A percentile compares a stretch with the other conserved stretches of the same genome.
These are phyloP conservation scores for Elsinoe perseae DNA, from an alignment of 2,329 filamentous ascomycete species.

Conservation along the genomic window DNA sequence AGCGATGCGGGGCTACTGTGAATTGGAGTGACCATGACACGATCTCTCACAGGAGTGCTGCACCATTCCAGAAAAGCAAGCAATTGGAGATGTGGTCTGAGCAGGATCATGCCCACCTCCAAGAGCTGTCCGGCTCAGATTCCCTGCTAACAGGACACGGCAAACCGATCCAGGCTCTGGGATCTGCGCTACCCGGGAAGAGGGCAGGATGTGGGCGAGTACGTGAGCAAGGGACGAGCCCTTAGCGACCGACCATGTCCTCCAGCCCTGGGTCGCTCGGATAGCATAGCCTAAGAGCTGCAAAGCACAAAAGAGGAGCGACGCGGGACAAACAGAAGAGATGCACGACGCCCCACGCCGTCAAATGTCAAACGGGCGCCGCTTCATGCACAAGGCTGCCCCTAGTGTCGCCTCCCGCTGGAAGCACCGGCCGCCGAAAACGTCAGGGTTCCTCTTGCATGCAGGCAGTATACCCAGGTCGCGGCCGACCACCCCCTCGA, in stretches of 20 bases:
- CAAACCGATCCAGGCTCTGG: background rate
- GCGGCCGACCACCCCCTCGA: conserved; percentile 12
- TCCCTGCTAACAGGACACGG: conserved; percentile 3
- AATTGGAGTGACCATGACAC: background rate
- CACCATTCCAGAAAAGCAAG: conserved; percentile 13
- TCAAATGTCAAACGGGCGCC: conserved; percentile 16
- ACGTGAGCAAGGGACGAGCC: conserved; percentile 7
- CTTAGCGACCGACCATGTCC: conserved; percentile 1
- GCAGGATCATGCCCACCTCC: background rate
- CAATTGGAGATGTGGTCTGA: background rate
- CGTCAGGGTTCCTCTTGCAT: conserved; percentile 5
- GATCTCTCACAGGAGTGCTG: background rate
- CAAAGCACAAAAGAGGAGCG: background rate
- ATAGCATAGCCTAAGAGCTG: background rate
- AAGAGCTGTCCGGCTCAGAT: background rate
- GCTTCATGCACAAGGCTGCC: conserved; percentile 6
- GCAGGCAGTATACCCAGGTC: conserved; percentile 6
- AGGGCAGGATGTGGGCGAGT: background rate
- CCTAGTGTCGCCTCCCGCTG: conserved; percentile 10
- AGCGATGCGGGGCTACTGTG: background rate
- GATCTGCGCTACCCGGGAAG: background rate
- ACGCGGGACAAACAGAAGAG: conserved; percentile 5
- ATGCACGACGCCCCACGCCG: conserved; percentile 15
- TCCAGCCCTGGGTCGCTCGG: background rate
- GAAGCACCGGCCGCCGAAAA: conserved; percentile 10